Evolutionary conservation across 306 rosid species (phyloP).

Genomic region (Senna tora): DNA sequence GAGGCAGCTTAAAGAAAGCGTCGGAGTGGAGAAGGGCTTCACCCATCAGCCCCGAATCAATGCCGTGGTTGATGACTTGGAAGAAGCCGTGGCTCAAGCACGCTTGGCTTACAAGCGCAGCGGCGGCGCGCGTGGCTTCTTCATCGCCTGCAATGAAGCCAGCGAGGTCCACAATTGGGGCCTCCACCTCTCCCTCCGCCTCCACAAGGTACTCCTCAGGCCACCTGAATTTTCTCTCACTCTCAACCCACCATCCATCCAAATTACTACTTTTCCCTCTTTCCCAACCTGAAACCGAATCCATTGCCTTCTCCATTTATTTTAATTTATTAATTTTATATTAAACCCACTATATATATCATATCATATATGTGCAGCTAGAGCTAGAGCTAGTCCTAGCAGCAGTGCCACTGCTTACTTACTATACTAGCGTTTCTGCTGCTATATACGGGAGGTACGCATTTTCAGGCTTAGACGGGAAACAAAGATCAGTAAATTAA

Average conservation of each 20-base stretch:
- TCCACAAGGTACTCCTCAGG: conserved; percentile 49
- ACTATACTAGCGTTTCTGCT: no score
- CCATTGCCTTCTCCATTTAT: not conserved
- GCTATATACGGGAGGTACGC: no score
- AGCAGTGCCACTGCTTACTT: no score
- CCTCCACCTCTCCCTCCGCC: conserved; percentile 49
- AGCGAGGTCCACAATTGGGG: conserved; percentile 55
- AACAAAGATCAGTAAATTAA: no score
- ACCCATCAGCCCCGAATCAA: conserved; percentile 42
- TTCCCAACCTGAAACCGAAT: no score
- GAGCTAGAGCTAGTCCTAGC: no score
- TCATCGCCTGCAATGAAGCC: conserved; percentile 61
- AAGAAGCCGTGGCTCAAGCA: conserved; percentile 69
- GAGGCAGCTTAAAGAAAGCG: conserved; percentile 55
- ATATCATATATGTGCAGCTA: no score
- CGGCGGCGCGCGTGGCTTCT: conserved; percentile 40
- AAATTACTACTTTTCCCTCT: not conserved
- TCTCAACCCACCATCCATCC: not conserved
- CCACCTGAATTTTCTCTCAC: conserved; percentile 50
- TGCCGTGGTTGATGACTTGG: conserved; percentile 70
- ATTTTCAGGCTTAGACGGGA: no score
- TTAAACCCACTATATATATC: no score
- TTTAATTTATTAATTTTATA: no score
- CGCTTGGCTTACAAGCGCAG: conserved; percentile 44
- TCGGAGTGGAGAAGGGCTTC: conserved; percentile 49